Conservation (phyloP, 495 filamentous ascomycete species). For the Neurospora cerealis region DNA sequence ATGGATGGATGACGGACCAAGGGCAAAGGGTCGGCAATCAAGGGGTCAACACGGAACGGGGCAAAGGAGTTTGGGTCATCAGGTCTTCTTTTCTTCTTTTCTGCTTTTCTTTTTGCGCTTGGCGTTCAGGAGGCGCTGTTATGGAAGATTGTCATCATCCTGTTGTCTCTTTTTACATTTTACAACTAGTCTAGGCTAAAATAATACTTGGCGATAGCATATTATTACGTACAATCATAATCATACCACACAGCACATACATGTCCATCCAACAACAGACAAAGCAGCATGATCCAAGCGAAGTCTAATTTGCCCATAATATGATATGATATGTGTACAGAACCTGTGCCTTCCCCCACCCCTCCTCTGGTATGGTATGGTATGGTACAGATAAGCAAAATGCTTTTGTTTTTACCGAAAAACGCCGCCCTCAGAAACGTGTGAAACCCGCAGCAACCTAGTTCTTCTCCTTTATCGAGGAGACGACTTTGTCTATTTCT, state of each 20-base stretch:
- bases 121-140: neutral
- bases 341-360: neutral
- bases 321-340: neutral
- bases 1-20: neutral
- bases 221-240: neutral
- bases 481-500: constrained; percentile 8
- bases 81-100: neutral
- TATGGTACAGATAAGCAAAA: neutral
- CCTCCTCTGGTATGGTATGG: neutral
- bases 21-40: neutral
- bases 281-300: neutral
- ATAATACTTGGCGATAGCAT: neutral
- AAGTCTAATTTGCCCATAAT: neutral
- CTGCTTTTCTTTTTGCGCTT: neutral
- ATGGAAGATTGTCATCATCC: neutral
- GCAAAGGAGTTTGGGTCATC: neutral
- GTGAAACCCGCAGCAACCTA: neutral
- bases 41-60: neutral
- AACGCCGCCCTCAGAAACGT: neutral
- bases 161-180: neutral
- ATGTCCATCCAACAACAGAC: neutral
- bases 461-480: neutral
- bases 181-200: neutral
- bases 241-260: neutral
- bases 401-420: neutral